phyloP scores from a whole-genome alignment of 169 alveolate species.

The Babesia caballi region DNA sequence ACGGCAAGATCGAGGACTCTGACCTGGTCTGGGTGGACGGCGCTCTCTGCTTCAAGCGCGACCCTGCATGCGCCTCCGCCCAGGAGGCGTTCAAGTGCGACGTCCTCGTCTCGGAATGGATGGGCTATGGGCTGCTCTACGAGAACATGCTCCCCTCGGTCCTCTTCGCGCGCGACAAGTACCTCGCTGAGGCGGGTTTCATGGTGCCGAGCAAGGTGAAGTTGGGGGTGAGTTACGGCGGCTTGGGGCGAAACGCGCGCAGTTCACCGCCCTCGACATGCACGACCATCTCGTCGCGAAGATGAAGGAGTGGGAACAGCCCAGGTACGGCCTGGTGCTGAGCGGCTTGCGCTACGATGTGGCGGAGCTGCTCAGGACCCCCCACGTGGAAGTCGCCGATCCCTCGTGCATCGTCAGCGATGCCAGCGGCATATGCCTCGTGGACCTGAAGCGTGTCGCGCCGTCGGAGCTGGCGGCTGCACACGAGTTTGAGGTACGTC shows the following conservation, averaged over 20 bases:
- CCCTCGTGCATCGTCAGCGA: constrained; percentile 53
- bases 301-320: constrained; percentile 84
- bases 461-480: neutral
- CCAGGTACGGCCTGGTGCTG: constrained; percentile 62
- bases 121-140: constrained; percentile 94
- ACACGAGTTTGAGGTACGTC: constrained; percentile 42
- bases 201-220: constrained; percentile 75
- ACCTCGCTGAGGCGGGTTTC: constrained; percentile 56
- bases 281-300: constrained; percentile 89
- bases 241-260: constrained; percentile 87
- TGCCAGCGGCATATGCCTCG: constrained; percentile 47
- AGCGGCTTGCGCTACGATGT: constrained; percentile 59
- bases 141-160: constrained; percentile 96
- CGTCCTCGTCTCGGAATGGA: constrained; percentile 96
- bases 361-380: constrained; percentile 51
- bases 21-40: constrained; percentile 29
- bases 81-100: constrained; percentile 93
- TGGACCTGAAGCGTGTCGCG: constrained; percentile 39
- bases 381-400: constrained; percentile 64
- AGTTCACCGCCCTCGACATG: constrained; percentile 90
- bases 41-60: constrained; percentile 72
- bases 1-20: constrained; percentile 78
- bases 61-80: constrained; percentile 87
- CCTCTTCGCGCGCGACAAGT: constrained; percentile 86
- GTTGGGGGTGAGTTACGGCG: constrained; percentile 85